These are phyloP conservation scores for Tetrahymena elliotti DNA, from an alignment of 73 alveolate species.

Conservation along the genomic window DNA sequence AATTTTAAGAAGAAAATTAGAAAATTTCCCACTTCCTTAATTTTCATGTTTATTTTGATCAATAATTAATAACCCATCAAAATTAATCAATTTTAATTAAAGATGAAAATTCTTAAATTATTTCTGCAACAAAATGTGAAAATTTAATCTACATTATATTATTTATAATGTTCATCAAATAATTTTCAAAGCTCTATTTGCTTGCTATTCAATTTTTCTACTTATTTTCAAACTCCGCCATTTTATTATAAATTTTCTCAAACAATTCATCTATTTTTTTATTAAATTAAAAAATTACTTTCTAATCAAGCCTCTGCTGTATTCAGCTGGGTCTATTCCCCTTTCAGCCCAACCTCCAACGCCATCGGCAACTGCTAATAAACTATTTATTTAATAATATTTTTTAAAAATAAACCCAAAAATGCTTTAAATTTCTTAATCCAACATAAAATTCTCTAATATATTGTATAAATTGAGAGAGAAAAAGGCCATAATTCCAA, in stretches of 20 bases:
- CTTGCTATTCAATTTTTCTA: neutral
- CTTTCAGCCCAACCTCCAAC: conserved; percentile 74
- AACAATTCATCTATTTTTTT: neutral
- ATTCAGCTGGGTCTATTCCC: conserved; percentile 79
- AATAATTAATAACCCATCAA: too few relatives aligned
- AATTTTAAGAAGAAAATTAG: neutral
- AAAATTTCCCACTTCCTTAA: neutral
- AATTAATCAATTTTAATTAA: neutral
- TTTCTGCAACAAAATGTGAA: too few relatives aligned
- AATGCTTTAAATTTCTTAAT: neutral
- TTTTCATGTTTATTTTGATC: neutral
- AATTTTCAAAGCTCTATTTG: too few relatives aligned
- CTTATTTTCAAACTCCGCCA: neutral
- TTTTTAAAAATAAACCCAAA: neutral
- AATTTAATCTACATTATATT: neutral
- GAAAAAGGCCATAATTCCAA: neutral
- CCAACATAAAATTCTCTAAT: neutral
- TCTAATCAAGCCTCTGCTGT: conserved; percentile 50
- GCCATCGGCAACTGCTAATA: conserved; percentile 79
- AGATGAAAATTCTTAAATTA: neutral
- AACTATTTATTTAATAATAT: neutral
- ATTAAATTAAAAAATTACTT: neutral
- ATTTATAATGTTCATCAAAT: neutral
- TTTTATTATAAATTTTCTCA: neutral
- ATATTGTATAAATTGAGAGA: neutral